Percentiles rank a stretch among this genome's conserved stretches.
These are phyloP conservation scores for Nicotiana obtusifolia DNA, from an alignment of 257 asterid species.

Conservation along the genomic window DNA sequence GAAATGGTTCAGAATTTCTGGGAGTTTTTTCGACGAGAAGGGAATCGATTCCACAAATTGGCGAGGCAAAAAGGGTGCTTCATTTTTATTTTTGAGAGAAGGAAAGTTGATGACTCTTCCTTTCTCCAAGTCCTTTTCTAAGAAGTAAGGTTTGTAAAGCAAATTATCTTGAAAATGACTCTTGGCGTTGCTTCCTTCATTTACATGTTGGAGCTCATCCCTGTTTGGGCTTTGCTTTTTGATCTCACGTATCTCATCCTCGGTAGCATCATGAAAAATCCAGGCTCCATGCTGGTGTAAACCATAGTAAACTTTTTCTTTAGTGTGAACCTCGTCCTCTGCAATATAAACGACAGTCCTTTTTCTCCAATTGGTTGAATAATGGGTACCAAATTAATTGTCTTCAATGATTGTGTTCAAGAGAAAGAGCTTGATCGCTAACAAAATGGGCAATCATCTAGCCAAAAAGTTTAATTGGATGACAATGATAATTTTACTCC, in stretches of 20 bases:
- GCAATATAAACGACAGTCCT: not conserved
- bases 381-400: not conserved
- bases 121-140: slow-evolving; percentile 5
- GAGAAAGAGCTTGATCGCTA: not conserved
- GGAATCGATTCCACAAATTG: slow-evolving; percentile 15
- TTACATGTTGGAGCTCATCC: not conserved
- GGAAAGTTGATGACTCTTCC: slow-evolving; percentile 13
- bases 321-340: not conserved
- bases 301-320: slow-evolving; percentile 3
- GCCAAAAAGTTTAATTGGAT: not conserved
- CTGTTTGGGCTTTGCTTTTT: not conserved
- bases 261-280: not conserved
- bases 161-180: not conserved
- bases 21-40: slow-evolving; percentile 14
- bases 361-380: not conserved
- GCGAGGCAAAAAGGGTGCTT: slow-evolving; percentile 22
- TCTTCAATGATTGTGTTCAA: not conserved
- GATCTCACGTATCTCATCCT: not conserved
- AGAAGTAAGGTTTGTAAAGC: slow-evolving; percentile 13
- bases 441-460: not conserved
- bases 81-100: not conserved
- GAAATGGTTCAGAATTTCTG: slow-evolving; percentile 8
- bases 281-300: slow-evolving; percentile 8
- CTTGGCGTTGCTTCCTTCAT: not conserved
- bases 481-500: too few relatives aligned